Base-by-base conservation (phyloP, 106 monocot genomes). In the Narthecium ossifragum region DNA sequence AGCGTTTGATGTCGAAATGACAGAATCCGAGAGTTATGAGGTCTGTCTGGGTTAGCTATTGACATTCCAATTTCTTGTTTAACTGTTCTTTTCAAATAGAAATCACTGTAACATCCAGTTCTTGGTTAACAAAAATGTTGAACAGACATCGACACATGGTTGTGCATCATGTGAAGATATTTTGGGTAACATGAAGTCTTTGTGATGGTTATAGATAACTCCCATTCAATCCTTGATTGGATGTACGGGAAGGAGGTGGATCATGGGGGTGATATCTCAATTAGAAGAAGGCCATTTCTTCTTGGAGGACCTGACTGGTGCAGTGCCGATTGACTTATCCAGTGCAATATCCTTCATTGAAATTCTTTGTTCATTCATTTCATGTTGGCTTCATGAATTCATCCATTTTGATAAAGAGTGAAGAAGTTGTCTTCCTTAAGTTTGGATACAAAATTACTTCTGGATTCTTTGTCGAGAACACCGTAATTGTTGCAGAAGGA, bases 261-360 rank as follows among this genome's bases (percentile, higher is more conserved):
- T 96, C 55, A 86, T 90, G 75, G 96, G 96, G 10, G 80, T 86
- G 21, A 96, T 96, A 43, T 96, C 96, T 58, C 96, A 96, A 74
- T 49, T 96, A 40, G 90, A 90, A 78, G 96, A 96, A 63, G 78
- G 90, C 12, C 80, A 73, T 53, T 96, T 90, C 51, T 96, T 71
- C 72, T 73, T 96, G 75, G 96, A 96, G 70, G 96, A 96, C 80
- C 74, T 90, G 10, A 73, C 83, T 52, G 96, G 80, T 23, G 90
- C 96, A 48, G 80, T 96, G 24, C 90, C 86, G 20, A 78, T 96
- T 59, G 90, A 96, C 46, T 78, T 96, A 68, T 65, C 86, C 26
- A 80, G 71, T 78, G 80, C 96, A 67, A 96, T 96, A 96, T 96
- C 96, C 96, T 86, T 76, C 20, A 70, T 56, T 25, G 47, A 51